A percentile compares a stretch with the other conserved stretches of the same genome.
These are phyloP conservation scores for Penicillium simplicissimum DNA, from an alignment of 495 filamentous ascomycete species.

Conservation along the genomic window DNA sequence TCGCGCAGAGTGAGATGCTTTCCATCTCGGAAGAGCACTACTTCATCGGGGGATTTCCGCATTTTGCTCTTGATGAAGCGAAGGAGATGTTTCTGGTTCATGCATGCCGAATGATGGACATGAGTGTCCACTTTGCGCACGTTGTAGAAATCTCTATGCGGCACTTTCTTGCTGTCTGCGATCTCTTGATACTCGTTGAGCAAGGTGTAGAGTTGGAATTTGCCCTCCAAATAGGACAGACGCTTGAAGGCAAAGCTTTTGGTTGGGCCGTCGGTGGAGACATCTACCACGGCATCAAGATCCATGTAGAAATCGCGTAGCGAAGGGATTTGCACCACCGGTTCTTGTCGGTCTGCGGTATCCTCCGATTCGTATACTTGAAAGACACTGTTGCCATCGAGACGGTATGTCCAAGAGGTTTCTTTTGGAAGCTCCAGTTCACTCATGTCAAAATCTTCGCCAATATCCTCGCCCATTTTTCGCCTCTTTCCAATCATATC, in stretches of 20 bases:
- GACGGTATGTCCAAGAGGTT: conserved; percentile 66
- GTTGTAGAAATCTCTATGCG: conserved; percentile 98
- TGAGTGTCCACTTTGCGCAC: conserved; percentile 98
- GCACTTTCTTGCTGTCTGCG: conserved; percentile 94
- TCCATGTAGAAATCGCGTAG: conserved; percentile 94
- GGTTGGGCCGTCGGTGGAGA: conserved; percentile 90
- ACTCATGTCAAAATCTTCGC: conserved; percentile 83
- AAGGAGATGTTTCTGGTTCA: conserved; percentile 98
- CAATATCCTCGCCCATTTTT: conserved; percentile 89
- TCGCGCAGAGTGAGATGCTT: conserved; percentile 88
- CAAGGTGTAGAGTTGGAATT: conserved; percentile 89
- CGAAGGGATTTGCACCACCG: conserved; percentile 79
- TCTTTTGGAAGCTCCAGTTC: conserved; percentile 69
- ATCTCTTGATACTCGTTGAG: conserved; percentile 97
- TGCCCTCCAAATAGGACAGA: conserved; percentile 91
- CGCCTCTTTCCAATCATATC: conserved; percentile 53
- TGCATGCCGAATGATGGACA: conserved; percentile 98
- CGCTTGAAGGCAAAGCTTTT: conserved; percentile 96
- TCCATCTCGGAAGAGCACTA: conserved; percentile 89
- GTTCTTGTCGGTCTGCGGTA: conserved; percentile 59
- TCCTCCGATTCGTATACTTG: conserved; percentile 75
- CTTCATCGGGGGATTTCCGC: conserved; percentile 94
- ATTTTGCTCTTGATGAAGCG: conserved; percentile 99
- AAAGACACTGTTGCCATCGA: conserved; percentile 85
- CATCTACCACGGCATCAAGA: conserved; percentile 77